These are phyloP conservation scores for Colletotrichum liaoningense DNA, from an alignment of 2,329 filamentous ascomycete genomes.

Conservation along the genomic window DNA sequence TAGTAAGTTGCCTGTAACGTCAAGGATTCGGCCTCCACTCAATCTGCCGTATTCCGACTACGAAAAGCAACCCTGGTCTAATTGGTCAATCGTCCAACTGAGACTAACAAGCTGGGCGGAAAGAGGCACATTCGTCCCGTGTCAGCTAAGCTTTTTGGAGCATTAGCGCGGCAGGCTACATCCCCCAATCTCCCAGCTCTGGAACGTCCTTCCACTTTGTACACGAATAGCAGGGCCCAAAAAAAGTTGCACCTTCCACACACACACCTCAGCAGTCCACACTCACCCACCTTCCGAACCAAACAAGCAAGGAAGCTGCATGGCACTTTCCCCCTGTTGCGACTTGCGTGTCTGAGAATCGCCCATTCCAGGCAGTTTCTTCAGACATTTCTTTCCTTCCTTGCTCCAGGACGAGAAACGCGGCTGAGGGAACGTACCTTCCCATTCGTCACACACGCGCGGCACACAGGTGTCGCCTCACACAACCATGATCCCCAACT, in stretches of 20 bases:
- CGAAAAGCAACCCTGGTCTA: neutral
- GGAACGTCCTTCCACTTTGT: neutral
- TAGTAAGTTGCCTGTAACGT: neutral
- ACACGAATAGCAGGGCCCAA: neutral
- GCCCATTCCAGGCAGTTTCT: neutral
- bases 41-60: neutral
- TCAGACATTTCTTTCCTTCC: no score
- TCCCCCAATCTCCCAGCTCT: neutral
- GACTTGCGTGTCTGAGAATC: neutral
- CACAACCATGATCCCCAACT: neutral
- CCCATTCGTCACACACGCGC: neutral
- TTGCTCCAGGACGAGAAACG: no score
- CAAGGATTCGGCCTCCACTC: neutral
- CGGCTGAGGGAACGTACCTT: neutral
- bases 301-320: conserved; percentile 22
- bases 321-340: neutral
- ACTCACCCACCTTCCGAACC: neutral
- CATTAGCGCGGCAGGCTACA: neutral
- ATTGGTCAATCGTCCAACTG: neutral
- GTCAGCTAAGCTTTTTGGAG: neutral
- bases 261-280: neutral
- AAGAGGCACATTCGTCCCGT: neutral
- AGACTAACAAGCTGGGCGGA: neutral
- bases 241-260: neutral
- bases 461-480: neutral